Conservation (phyloP, 768 basidiomycete genomes). For the Lepiota brunneoincarnata region DNA sequence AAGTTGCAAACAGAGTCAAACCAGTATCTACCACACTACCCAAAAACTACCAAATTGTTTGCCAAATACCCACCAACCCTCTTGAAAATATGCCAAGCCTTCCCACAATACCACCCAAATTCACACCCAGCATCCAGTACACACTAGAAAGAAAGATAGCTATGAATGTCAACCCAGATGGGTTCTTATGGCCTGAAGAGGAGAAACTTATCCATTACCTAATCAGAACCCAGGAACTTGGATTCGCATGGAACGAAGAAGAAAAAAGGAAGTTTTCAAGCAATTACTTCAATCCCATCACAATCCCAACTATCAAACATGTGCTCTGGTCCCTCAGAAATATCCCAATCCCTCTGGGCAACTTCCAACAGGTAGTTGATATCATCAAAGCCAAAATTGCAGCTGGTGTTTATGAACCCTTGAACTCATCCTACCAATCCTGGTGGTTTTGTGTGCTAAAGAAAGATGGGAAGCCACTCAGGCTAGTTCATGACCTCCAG, state of each 20-base stretch:
- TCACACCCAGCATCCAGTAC: slow-evolving; percentile 16
- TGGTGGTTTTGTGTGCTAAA: no score
- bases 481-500: no score
- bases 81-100: slow-evolving; percentile 9
- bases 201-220: no score
- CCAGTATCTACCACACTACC: background rate
- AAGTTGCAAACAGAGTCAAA: no score
- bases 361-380: slow-evolving; percentile 19
- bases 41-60: slow-evolving; percentile 9
- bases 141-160: slow-evolving; percentile 18
- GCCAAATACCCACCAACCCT: slow-evolving; percentile 11
- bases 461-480: no score
- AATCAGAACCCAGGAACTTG: no score
- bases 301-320: slow-evolving; percentile 25
- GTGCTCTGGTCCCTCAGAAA: no score
- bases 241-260: no score
- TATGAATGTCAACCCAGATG: no score
- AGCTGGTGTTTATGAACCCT: background rate
- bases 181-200: no score
- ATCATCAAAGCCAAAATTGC: slow-evolving; percentile 22
- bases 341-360: slow-evolving; percentile 29
- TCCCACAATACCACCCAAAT: slow-evolving; percentile 2
- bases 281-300: slow-evolving; percentile 16
- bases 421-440: no score
- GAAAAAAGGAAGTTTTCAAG: no score